Evolutionary conservation across 345 rosid species (phyloP).

Genomic region (Pistacia atlantica): DNA sequence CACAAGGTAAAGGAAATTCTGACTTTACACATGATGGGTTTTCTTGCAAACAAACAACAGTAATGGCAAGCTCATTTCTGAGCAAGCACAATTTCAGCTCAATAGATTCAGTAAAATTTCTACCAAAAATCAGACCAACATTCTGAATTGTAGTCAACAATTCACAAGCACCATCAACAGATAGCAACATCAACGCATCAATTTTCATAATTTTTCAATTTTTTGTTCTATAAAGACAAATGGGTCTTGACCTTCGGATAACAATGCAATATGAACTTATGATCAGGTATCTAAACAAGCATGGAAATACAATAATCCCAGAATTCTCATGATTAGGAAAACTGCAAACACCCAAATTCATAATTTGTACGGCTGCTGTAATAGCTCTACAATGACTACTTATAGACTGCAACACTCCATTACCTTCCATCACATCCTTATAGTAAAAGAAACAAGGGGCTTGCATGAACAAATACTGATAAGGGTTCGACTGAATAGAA

Average conservation of each 20-base stretch:
- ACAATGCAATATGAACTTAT: constrained; percentile 1
- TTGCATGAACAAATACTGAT: not conserved
- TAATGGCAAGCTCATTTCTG: not conserved
- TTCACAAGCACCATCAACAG: not conserved
- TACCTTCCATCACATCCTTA: not conserved
- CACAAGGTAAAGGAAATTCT: not conserved
- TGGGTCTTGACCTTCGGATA: not conserved
- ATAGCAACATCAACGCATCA: not conserved
- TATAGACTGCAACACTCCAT: not conserved
- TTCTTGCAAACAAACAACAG: not conserved
- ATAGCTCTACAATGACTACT: not conserved
- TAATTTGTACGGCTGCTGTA: not conserved
- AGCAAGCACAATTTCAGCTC: not conserved
- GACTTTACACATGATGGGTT: not conserved
- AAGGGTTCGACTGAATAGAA: not conserved
- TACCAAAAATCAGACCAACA: no score
- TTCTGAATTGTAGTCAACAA: not conserved
- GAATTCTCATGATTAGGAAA: constrained; percentile 7
- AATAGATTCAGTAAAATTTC: no score
- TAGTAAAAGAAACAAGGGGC: not conserved
- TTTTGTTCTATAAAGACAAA: not conserved
- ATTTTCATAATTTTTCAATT: not conserved
- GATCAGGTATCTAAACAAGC: not conserved
- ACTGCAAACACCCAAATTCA: not conserved
- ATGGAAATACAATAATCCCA: constrained; percentile 1